phyloP scores from a whole-genome alignment of 306 rosid species.

The Quercus aquifolioides region DNA sequence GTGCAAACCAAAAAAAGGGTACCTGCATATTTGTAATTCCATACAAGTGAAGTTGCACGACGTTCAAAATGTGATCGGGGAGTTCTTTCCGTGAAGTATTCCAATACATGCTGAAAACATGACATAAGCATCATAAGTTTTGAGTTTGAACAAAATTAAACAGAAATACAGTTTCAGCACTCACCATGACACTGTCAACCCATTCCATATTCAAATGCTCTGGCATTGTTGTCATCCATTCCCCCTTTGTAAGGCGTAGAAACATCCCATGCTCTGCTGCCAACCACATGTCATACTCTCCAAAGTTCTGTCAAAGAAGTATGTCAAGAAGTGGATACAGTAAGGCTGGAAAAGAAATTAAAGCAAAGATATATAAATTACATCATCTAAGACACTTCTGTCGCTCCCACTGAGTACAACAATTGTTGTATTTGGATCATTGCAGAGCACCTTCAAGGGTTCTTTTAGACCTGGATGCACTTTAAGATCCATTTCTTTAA shows the following conservation, averaged over 20 bases:
- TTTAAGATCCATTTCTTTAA: conserved; percentile 79
- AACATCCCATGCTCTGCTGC: conserved; percentile 99
- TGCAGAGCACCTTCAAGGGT: conserved; percentile 59
- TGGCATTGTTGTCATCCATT: conserved; percentile 99
- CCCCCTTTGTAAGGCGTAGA: conserved; percentile 63
- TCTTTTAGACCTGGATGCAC: conserved; percentile 77
- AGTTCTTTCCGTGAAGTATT: conserved; percentile 86
- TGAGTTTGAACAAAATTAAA: conserved; percentile 14
- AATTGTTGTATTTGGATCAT: conserved; percentile 73
- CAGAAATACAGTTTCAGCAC: conserved; percentile 15
- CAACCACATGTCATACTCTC: conserved; percentile 80
- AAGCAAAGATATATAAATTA: conserved; percentile 34
- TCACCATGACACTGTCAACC: conserved; percentile 85
- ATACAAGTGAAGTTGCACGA: conserved; percentile 87
- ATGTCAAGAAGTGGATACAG: conserved; percentile 21
- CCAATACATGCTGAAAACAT: conserved; percentile 77
- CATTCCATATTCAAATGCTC: conserved; percentile 96
- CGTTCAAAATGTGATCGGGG: conserved; percentile 75
- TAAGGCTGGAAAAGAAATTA: conserved; percentile 14
- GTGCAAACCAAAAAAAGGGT: not conserved
- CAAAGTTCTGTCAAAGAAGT: conserved; percentile 63
- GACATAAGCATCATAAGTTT: conserved; percentile 22
- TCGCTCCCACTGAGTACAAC: conserved; percentile 92
- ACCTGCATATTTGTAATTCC: conserved; percentile 99
- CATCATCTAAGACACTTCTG: conserved; percentile 64